A percentile compares a stretch with the other conserved stretches of the same genome.
phyloP scores from a whole-genome alignment of 192 early-diverging fungal species.

The Powellomyces hirtus region DNA sequence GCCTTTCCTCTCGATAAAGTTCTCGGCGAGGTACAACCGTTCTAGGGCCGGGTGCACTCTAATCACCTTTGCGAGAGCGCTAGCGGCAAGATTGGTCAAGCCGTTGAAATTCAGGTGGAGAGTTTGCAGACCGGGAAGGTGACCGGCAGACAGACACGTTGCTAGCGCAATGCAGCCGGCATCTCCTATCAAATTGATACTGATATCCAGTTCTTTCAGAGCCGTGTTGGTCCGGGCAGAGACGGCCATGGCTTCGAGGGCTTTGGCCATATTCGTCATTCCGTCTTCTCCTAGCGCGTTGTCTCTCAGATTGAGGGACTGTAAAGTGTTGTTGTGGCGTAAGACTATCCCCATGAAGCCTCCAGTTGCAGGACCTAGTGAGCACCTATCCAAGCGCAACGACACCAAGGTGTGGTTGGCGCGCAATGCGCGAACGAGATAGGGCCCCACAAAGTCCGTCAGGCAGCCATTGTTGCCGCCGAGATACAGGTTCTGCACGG shows the following conservation, averaged over 20 bases:
- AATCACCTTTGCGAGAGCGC: neutral
- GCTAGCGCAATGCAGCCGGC: neutral
- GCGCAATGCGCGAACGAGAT: neutral
- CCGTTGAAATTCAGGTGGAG: neutral
- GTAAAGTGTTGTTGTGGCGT: neutral
- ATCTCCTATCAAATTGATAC: neutral
- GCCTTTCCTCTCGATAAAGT: neutral
- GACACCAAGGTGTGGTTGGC: neutral
- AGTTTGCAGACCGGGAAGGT: neutral
- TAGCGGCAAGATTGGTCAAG: neutral
- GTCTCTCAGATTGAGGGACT: neutral
- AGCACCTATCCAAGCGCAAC: neutral
- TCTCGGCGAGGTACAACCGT: neutral
- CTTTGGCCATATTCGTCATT: neutral
- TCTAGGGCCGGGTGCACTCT: neutral
- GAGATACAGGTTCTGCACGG: neutral
- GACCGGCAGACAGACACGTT: neutral
- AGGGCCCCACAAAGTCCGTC: neutral
- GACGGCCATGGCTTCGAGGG: neutral
- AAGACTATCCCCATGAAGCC: neutral
- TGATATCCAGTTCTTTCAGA: neutral
- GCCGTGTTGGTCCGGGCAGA: neutral
- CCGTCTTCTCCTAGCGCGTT: neutral
- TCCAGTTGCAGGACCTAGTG: neutral
- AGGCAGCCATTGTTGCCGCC: neutral